A percentile compares a stretch with the other conserved stretches of the same genome.
phyloP scores from a whole-genome alignment of 1,139 yeast genomes.

The Yamadazyma triangularis region DNA sequence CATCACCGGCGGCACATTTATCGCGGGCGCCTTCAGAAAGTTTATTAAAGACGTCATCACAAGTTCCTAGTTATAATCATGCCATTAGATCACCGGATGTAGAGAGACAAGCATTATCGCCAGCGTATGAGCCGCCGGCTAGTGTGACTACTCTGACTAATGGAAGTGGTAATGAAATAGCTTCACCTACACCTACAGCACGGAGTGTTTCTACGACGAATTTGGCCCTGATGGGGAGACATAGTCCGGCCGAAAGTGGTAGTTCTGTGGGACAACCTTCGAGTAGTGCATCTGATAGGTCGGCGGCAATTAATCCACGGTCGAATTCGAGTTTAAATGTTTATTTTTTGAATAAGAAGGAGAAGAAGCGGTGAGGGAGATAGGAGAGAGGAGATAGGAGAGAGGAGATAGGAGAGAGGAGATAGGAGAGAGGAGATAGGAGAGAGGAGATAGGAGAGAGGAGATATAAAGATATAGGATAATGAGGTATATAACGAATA shows the following conservation, averaged over 20 bases:
- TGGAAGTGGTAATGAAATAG: neutral
- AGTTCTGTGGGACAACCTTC: conserved; percentile 19
- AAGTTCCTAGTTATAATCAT: conserved; percentile 80
- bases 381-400: no score
- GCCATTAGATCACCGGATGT: conserved; percentile 54
- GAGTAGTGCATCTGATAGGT: conserved; percentile 30
- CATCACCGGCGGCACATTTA: conserved; percentile 53
- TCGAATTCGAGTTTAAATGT: conserved; percentile 24
- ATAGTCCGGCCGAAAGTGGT: conserved; percentile 20
- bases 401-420: no score
- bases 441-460: no score
- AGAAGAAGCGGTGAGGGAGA: conserved; percentile 13
- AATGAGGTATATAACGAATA: no score
- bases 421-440: no score
- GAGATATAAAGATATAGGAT: no score
- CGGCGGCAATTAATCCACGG: conserved; percentile 15
- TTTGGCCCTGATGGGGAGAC: conserved; percentile 17
- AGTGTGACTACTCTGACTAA: conserved; percentile 19
- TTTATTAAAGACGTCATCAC: conserved; percentile 23
- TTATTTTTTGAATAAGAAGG: conserved; percentile 25
- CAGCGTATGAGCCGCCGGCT: conserved; percentile 54
- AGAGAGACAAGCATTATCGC: conserved; percentile 53
- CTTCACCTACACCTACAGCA: conserved; percentile 9
- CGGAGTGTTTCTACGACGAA: conserved; percentile 19
- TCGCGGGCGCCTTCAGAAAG: conserved; percentile 54